These are phyloP conservation scores for Debaryomyces castellii DNA, from an alignment of 805 yeast species.

Conservation along the genomic window DNA sequence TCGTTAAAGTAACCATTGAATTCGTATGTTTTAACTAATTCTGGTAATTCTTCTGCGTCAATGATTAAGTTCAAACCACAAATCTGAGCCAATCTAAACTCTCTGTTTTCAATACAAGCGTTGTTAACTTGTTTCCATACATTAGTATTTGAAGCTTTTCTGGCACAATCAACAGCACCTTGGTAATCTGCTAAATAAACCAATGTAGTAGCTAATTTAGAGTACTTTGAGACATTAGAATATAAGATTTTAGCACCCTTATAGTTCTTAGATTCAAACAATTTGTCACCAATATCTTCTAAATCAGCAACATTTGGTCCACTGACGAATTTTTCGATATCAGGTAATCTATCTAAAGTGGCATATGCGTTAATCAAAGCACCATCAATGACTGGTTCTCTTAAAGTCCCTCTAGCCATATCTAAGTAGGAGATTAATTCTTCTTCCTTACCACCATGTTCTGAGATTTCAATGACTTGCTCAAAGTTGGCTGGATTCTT, in stretches of 20 bases:
- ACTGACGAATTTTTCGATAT: constrained; percentile 79
- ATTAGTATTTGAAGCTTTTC: constrained; percentile 89
- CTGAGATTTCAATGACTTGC: constrained; percentile 89
- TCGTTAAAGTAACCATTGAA: constrained; percentile 88
- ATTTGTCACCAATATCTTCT: constrained; percentile 88
- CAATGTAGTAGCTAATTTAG: constrained; percentile 94
- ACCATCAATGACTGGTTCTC: constrained; percentile 92
- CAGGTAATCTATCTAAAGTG: constrained; percentile 66
- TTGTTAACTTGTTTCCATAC: constrained; percentile 98
- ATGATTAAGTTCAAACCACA: constrained; percentile 96
- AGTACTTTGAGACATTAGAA: constrained; percentile 85
- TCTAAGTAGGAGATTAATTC: constrained; percentile 82
- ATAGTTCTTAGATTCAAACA: constrained; percentile 77
- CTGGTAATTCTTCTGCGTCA: constrained; percentile 96
- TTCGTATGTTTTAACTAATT: constrained; percentile 84
- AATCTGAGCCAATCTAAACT: constrained; percentile 95
- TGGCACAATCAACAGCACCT: constrained; percentile 96
- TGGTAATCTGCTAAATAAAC: constrained; percentile 92
- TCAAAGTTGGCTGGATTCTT: constrained; percentile 87
- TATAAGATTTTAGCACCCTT: constrained; percentile 90
- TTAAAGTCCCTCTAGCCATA: constrained; percentile 88
- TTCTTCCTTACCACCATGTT: constrained; percentile 94
- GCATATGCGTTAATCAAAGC: constrained; percentile 89
- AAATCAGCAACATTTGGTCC: constrained; percentile 92
- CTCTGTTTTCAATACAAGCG: constrained; percentile 93